A percentile compares a stretch with the other conserved stretches of the same genome.
These are phyloP conservation scores for Parascedosporium putredinis DNA, from an alignment of 2,329 filamentous ascomycete genomes.

Conservation along the genomic window DNA sequence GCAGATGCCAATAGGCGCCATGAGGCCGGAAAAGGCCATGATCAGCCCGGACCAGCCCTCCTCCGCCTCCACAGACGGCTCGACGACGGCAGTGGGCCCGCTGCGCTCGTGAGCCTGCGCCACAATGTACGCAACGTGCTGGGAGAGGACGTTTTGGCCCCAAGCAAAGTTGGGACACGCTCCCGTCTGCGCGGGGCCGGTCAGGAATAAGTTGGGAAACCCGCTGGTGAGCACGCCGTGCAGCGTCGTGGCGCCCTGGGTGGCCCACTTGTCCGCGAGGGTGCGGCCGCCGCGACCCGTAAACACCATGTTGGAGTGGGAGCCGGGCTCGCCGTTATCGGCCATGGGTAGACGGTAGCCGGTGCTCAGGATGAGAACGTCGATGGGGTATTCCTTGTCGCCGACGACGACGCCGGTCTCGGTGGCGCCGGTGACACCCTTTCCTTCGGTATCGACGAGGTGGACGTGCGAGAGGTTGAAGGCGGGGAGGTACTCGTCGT, in stretches of 20 bases:
- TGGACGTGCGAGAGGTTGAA: conserved; percentile 50
- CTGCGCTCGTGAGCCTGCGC: conserved; percentile 15
- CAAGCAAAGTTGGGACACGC: conserved; percentile 27
- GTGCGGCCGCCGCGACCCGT: conserved; percentile 31
- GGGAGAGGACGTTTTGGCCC: conserved; percentile 22
- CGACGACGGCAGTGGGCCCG: conserved; percentile 21
- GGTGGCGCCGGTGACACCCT: conserved; percentile 37
- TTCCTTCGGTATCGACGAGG: conserved; percentile 49
- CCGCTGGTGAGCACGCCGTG: conserved; percentile 37
- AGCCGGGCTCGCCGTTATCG: conserved; percentile 19
- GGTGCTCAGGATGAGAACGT: conserved; percentile 23
- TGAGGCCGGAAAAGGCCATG: conserved; percentile 26
- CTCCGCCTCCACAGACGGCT: conserved; percentile 34
- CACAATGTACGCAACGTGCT: conserved; percentile 31
- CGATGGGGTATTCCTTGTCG: conserved; percentile 29
- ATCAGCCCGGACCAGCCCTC: conserved; percentile 34
- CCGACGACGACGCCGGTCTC: conserved; percentile 34
- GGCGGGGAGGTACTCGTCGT: conserved; percentile 44
- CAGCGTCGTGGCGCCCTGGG: conserved; percentile 33
- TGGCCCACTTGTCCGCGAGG: conserved; percentile 33
- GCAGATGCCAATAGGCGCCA: conserved; percentile 32
- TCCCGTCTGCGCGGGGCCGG: conserved; percentile 30
- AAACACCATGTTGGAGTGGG: conserved; percentile 17
- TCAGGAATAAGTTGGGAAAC: conserved; percentile 47
- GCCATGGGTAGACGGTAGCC: conserved; percentile 24